A percentile compares a stretch with the other conserved stretches of the same genome.
Conservation (phyloP, 148 eudicot genomes). For the Euryodendron excelsum region DNA sequence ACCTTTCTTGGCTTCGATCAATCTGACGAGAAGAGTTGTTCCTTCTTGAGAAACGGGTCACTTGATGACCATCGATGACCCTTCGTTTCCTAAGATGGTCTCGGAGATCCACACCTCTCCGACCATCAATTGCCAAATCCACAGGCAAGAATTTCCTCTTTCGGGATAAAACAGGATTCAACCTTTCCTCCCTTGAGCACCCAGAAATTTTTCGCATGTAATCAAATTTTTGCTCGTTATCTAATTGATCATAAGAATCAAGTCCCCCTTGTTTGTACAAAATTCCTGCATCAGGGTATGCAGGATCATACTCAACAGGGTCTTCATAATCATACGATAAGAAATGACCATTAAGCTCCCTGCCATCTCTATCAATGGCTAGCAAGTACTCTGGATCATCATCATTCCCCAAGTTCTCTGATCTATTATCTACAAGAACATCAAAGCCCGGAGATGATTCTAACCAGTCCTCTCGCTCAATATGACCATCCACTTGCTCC, state of each 20-base stretch:
- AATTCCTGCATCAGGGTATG: conserved; percentile 17
- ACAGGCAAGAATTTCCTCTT: conserved; percentile 35
- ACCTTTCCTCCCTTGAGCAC: conserved; percentile 22
- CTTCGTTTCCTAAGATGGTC: conserved; percentile 44
- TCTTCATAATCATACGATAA: conserved; percentile 34
- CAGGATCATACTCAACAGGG: conserved; percentile 26
- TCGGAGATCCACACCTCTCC: conserved; percentile 45
- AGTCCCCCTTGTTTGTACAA: conserved; percentile 17
- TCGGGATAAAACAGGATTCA: conserved; percentile 23
- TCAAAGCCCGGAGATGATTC: conserved; percentile 74
- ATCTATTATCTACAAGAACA: conserved; percentile 58
- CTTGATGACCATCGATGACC: conserved; percentile 25
- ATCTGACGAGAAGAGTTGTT: conserved; percentile 18
- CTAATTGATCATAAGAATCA: conserved; percentile 31
- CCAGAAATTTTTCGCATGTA: conserved; percentile 16
- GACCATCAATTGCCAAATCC: conserved; percentile 27
- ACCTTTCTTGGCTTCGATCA: conserved; percentile 30
- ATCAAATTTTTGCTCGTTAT: conserved; percentile 20
- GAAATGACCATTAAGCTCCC: conserved; percentile 32
- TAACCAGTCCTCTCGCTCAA: conserved; percentile 50
- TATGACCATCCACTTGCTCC: conserved; percentile 33
- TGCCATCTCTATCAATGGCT: conserved; percentile 34
- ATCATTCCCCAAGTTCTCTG: conserved; percentile 39
- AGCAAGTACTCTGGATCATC: conserved; percentile 36
- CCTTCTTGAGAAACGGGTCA: conserved; percentile 27